These are phyloP conservation scores for Pseudomonodictys pantanalensis DNA, from an alignment of 495 filamentous ascomycete genomes.

Conservation along the genomic window DNA sequence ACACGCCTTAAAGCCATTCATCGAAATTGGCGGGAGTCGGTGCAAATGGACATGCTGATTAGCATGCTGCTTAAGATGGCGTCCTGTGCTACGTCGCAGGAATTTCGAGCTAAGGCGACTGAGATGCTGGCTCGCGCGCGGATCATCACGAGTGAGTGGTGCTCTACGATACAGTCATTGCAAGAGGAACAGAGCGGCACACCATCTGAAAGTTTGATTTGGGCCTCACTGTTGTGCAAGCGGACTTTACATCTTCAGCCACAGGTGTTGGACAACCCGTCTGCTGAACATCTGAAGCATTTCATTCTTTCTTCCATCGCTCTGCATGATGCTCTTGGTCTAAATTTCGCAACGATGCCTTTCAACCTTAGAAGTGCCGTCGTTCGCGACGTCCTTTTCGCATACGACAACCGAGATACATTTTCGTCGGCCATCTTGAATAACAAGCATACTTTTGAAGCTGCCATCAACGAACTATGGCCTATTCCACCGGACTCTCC, in stretches of 20 bases:
- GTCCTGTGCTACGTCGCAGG: conserved; percentile 24
- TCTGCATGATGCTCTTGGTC: conserved; percentile 45
- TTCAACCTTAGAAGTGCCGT: conserved; percentile 40
- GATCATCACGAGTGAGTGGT: conserved; percentile 44
- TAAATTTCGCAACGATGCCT: conserved; percentile 37
- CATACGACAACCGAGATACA: conserved; percentile 38
- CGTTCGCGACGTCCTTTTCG: conserved; percentile 50
- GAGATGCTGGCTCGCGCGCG: conserved; percentile 34
- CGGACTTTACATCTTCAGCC: conserved; percentile 45
- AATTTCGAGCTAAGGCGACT: conserved; percentile 23
- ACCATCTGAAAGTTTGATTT: conserved; percentile 45
- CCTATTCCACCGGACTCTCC: conserved; percentile 31
- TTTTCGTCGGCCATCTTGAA: conserved; percentile 29
- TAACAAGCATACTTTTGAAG: not conserved
- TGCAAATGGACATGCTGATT: conserved; percentile 51
- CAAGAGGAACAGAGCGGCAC: conserved; percentile 14
- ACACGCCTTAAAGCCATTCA: conserved; percentile 43
- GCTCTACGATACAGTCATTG: conserved; percentile 8
- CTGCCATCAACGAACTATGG: conserved; percentile 25
- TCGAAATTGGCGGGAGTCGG: conserved; percentile 53
- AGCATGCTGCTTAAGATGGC: conserved; percentile 42
- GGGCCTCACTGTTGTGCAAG: conserved; percentile 51
- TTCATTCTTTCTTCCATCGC: conserved; percentile 44
- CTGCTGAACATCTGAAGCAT: conserved; percentile 18
- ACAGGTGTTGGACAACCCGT: too few species aligned